Evolutionary conservation across 2,329 filamentous ascomycete species (phyloP), one percentile per base, ranked within the genome.

Genomic region (Tolypocladium ovalisporum): DNA sequence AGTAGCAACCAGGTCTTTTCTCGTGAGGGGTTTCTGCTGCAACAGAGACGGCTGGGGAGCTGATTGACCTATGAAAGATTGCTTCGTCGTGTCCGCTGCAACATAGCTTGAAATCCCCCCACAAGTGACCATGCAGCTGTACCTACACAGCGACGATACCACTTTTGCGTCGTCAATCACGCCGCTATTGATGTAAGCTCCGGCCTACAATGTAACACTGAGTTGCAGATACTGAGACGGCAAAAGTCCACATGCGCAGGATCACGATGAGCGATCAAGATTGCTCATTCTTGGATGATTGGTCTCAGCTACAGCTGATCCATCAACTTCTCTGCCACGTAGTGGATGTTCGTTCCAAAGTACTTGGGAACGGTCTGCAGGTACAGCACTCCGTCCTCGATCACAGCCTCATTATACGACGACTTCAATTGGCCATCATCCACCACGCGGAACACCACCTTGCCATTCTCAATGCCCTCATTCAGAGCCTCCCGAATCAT

Each of bases 301-400:
- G 40, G 4, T 12, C 10, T 19, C 24, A 10, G 9, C 13, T 60
- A 68, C 40, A 69, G 59, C 63, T 64, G 64, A 47, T 69, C 66
- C 27, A 67, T 52, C n/a, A 73, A 56, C 60, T 69, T 68, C 59
- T 65, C 59, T 27, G 62, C 66, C 24, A 64, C 61, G 36, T 73
- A 58, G 53, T 60, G 42, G 39, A 68, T 64, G 56, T 75, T 75
- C 22, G 62, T 62, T 35, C 69, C 66, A 62, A 65, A 73, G 37
- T 66, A 60, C 22, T 62, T 37, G 3, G 47, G 55, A 17, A 42
- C 55, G 6, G 58, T 74, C 73, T 80, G 77, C n/a, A 83, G 63
- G 58, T 77, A 79, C 27, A 82, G 65, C 34, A 74, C 67, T 1
- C 78, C 79, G 42, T 76, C 75, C 63, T 81, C 78, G 36, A 81